Evolutionary conservation across 2,329 filamentous ascomycete genomes (phyloP).

Genomic region (Pseudogymnoascus sp.): DNA sequence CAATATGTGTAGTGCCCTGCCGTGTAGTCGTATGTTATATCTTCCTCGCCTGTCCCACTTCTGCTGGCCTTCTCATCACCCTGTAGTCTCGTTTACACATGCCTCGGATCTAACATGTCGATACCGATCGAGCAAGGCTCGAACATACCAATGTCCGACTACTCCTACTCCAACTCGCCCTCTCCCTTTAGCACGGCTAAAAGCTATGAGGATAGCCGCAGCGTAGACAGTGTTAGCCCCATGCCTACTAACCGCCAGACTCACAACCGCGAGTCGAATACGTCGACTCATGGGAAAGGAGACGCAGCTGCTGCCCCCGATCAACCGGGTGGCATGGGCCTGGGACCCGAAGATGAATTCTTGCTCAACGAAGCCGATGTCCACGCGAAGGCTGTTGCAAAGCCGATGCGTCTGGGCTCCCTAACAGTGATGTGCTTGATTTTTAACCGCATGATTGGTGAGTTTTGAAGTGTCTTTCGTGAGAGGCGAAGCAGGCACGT

Average conservation of each 20-base stretch:
- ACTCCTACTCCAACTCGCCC: not conserved
- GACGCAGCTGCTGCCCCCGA: not conserved
- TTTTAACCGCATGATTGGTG: conserved; percentile 14
- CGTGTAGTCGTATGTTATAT: not conserved
- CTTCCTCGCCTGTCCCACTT: not conserved
- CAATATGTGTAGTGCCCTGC: not conserved
- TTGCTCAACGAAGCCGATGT: conserved; percentile 10
- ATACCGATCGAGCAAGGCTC: not conserved
- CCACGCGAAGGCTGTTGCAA: conserved; percentile 15
- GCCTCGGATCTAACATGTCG: not conserved
- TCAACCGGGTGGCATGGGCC: conserved; percentile 9
- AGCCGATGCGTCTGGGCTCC: conserved; percentile 15
- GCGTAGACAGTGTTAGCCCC: not conserved
- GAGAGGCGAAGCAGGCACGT: not conserved
- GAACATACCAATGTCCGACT: not conserved
- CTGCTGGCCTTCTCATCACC: not conserved
- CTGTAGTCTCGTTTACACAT: not conserved
- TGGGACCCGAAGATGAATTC: conserved; percentile 5
- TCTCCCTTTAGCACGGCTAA: not conserved
- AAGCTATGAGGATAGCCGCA: not conserved
- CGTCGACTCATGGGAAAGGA: not conserved
- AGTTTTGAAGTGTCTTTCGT: not conserved
- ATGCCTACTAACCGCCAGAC: not conserved
- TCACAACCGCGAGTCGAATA: not conserved
- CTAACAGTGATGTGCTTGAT: conserved; percentile 16